Percentiles rank a stretch among this genome's conserved stretches.
Conservation (phyloP, 495 filamentous ascomycete species). For the Cudoniella acicularis region DNA sequence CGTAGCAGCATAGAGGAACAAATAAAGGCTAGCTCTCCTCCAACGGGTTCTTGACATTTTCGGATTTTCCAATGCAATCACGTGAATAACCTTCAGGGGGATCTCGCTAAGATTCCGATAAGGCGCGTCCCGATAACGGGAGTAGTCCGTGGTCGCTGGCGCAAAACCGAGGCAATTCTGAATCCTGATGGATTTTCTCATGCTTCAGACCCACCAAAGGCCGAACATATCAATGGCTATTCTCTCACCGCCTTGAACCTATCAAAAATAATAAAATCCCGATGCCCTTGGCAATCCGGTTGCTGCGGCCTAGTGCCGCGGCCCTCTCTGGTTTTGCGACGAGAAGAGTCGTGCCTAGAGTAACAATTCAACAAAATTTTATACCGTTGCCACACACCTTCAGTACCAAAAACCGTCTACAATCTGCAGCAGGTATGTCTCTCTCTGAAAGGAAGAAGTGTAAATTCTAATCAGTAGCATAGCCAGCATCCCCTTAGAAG, state of each 20-base stretch:
- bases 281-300: background rate
- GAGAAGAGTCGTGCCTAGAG: background rate
- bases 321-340: background rate
- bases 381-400: background rate
- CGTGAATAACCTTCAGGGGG: background rate
- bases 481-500: background rate
- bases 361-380: background rate
- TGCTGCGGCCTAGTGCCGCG: background rate
- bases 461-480: background rate
- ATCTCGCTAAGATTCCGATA: background rate
- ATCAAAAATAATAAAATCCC: background rate
- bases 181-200: background rate
- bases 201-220: background rate
- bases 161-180: background rate
- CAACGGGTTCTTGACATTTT: no score
- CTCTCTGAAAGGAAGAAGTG: background rate
- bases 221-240: background rate
- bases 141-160: background rate
- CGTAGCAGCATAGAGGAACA: background rate
- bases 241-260: background rate
- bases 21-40: no score
- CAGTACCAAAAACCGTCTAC: background rate
- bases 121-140: background rate
- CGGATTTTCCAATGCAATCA: no score
- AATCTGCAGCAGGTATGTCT: background rate